phyloP scores from a whole-genome alignment of 495 filamentous ascomycete genomes.

The Xylaria venustula region DNA sequence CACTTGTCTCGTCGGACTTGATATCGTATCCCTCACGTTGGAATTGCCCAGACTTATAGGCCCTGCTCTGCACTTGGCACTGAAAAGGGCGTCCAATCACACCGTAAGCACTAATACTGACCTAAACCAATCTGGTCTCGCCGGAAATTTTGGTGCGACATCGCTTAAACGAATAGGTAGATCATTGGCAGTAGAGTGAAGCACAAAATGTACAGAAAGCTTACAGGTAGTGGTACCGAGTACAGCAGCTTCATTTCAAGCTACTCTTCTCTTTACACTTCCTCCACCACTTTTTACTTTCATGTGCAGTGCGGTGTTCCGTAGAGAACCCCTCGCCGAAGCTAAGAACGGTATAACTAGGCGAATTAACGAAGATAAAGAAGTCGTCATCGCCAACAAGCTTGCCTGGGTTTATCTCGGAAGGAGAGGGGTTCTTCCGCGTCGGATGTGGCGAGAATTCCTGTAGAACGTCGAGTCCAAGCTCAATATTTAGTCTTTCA shows the following conservation, averaged over 20 bases:
- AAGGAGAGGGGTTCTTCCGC: slow-evolving; percentile 3
- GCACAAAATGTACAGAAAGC: neutral
- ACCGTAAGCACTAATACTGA: neutral
- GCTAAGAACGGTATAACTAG: slow-evolving; percentile 25
- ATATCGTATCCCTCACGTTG: neutral
- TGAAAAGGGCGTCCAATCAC: neutral
- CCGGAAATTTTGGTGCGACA: neutral
- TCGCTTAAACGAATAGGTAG: neutral
- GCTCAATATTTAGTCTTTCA: slow-evolving; percentile 4
- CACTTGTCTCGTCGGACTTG: neutral
- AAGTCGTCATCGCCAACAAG: slow-evolving; percentile 31
- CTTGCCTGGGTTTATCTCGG: slow-evolving; percentile 13
- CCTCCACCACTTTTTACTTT: slow-evolving; percentile 12
- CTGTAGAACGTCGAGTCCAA: slow-evolving; percentile 10
- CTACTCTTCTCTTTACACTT: slow-evolving; percentile 1
- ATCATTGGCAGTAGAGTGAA: too few relatives aligned
- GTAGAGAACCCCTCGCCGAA: slow-evolving; percentile 22
- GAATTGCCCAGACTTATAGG: neutral
- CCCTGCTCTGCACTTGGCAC: neutral
- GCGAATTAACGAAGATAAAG: slow-evolving; percentile 20
- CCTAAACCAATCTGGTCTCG: slow-evolving; percentile 14
- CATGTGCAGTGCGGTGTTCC: neutral
- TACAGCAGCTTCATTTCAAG: neutral
- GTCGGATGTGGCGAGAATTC: slow-evolving; percentile 9
- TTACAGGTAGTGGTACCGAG: neutral